A percentile compares a stretch with the other conserved stretches of the same genome.
phyloP scores from a whole-genome alignment of 2,329 filamentous ascomycete species.

The Epichloe uncinata region DNA sequence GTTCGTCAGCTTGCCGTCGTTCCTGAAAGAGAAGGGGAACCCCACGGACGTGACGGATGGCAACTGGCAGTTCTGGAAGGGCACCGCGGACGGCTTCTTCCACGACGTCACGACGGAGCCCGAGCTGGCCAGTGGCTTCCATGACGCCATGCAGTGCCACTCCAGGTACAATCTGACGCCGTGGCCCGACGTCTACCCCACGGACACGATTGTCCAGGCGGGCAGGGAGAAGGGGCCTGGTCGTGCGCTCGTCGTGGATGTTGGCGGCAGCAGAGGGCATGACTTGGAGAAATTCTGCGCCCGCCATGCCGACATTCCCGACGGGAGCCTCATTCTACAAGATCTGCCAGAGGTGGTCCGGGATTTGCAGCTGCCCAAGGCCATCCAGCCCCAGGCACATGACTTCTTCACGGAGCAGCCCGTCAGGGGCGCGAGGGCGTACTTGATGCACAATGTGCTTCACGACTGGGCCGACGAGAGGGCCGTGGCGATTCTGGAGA shows the following conservation, averaged over 20 bases:
- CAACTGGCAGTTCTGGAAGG: constrained; percentile 21
- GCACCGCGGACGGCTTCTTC: constrained; percentile 17
- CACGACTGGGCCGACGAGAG: constrained; percentile 35
- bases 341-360: constrained; percentile 21
- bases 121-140: constrained; percentile 18
- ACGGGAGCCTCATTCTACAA: constrained; percentile 19
- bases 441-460: constrained; percentile 34
- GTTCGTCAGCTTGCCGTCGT: constrained; percentile 18
- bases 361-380: constrained; percentile 10
- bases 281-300: constrained; percentile 21
- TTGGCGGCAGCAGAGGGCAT: constrained; percentile 25
- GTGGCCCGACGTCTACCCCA: constrained; percentile 23
- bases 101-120: constrained; percentile 18
- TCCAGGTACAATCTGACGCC: constrained; percentile 23
- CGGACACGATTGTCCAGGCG: constrained; percentile 14
- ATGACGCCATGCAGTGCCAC: constrained; percentile 24
- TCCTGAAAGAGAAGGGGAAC: constrained; percentile 20
- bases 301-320: constrained; percentile 13
- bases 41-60: constrained; percentile 18
- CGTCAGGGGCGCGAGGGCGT: constrained; percentile 25
- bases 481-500: constrained; percentile 18
- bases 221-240: constrained; percentile 12
- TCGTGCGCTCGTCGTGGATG: constrained; percentile 19
- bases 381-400: constrained; percentile 18
- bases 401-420: constrained; percentile 26